Base-by-base conservation (phyloP, 805 yeast genomes). In the Candida railenensis region DNA sequence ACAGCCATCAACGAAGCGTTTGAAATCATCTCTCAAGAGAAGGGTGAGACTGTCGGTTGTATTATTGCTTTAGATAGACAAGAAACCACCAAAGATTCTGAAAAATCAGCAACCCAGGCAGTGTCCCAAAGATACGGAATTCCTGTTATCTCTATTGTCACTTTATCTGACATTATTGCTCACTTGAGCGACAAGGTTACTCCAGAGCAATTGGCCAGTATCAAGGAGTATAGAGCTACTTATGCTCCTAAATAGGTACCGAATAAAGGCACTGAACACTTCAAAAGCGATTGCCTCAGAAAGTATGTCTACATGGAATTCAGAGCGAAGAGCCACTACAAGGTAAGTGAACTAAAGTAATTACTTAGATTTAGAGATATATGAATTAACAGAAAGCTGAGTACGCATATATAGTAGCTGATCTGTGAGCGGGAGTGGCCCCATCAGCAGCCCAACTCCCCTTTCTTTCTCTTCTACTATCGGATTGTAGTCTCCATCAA, bases 1-100 rank as follows among this genome's bases (percentile, higher is more conserved):
- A 94, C 98, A 48, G 98, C 99, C 42, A 90, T 91, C 63, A 87
- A 87, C 57, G 98, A 94, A 70, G 97, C 98, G 0, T 87, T 88
- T 58, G 81, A 77, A 42, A 86, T 94, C 58, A 89, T 94, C 56
- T 68, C 69, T 21, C 67, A 59, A 21, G 92, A 83, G 54, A 72
- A 79, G 32, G 99, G 97, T 42, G 59, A 69, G 12, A 85, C 89
- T 19, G 87, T 83, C 40, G 98, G 96, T 7, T 81, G 89, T 47
- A 84, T 90, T 49, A 88, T 94, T 60, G 96, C 97, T 5, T 79
- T 94, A 55, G 99, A 94, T 67, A 85, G 99, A 76, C 96, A 91
- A 74, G 99, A 94, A 71, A 83, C 94, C 42, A 85, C 87, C 33
- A 79, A 74, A 28, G 85, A 82, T 55, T 74, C 83, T 36, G 76